A percentile compares a stretch with the other conserved stretches of the same genome.
Evolutionary conservation across 768 basidiomycete genomes (phyloP).

Genomic region (Grammothele lineata): DNA sequence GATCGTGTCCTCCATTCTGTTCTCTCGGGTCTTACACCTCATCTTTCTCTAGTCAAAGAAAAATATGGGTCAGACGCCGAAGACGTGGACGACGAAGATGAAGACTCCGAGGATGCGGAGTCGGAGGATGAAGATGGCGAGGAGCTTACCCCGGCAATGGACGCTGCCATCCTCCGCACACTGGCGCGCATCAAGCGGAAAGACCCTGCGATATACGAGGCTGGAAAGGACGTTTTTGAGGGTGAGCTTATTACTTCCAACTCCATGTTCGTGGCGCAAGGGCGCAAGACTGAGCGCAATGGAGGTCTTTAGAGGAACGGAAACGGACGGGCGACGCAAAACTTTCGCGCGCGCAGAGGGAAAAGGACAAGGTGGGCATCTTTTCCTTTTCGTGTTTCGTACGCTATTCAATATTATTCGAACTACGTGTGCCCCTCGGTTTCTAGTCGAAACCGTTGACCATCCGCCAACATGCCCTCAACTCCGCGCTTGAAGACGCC

Average conservation of each 20-base stretch:
- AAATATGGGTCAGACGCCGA: constrained; percentile 80
- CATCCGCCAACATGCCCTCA: constrained; percentile 67
- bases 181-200: constrained; percentile 77
- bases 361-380: constrained; percentile 49
- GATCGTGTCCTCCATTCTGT: too few species aligned
- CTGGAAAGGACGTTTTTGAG: constrained; percentile 67
- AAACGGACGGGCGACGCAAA: constrained; percentile 38
- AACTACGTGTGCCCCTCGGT: neutral
- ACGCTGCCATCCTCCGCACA: constrained; percentile 91
- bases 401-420: too few species aligned
- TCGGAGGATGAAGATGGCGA: constrained; percentile 94
- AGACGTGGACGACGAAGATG: constrained; percentile 44
- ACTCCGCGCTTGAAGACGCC: constrained; percentile 48
- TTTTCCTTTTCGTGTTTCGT: neutral
- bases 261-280: too few species aligned
- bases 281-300: neutral
- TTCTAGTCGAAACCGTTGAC: constrained; percentile 66
- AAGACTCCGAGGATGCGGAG: constrained; percentile 73
- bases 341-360: constrained; percentile 14
- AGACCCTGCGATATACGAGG: constrained; percentile 83
- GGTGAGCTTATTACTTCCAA: constrained; percentile 44
- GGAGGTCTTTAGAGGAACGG: constrained; percentile 56
- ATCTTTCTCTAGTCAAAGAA: constrained; percentile 61
- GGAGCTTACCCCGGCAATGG: constrained; percentile 88
- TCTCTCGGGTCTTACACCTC: neutral